Evolutionary conservation across 345 rosid genomes (phyloP).

Genomic region (Linum trigynum): DNA sequence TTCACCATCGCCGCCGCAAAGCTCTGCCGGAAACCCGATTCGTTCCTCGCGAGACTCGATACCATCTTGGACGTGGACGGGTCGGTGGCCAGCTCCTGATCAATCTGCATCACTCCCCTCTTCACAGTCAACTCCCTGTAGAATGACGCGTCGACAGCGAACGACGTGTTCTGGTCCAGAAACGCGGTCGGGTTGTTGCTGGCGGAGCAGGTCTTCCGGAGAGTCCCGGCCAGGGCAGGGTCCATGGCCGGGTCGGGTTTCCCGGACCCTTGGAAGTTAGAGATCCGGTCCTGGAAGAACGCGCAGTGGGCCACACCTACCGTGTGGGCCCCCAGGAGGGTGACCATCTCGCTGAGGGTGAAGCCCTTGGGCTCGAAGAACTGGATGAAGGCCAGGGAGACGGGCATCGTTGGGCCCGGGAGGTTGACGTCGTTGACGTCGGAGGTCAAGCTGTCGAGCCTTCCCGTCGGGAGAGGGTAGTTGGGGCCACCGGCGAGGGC

Average conservation of each 20-base stretch:
- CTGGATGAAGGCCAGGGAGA: slow-evolving; percentile 24
- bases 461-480: slow-evolving; percentile 44
- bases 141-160: slow-evolving; percentile 38
- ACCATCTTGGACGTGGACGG: slow-evolving; percentile 34
- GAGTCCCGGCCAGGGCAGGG: slow-evolving; percentile 26
- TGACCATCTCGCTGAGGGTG: slow-evolving; percentile 45
- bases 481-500: slow-evolving; percentile 48
- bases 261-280: slow-evolving; percentile 32
- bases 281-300: slow-evolving; percentile 44
- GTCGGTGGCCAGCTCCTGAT: slow-evolving; percentile 43
- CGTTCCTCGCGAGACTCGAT: slow-evolving; percentile 28
- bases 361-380: slow-evolving; percentile 37
- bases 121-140: slow-evolving; percentile 33
- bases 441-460: slow-evolving; percentile 53
- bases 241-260: slow-evolving; percentile 50
- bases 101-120: slow-evolving; percentile 53
- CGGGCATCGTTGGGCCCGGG: slow-evolving; percentile 45
- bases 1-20: slow-evolving; percentile 58
- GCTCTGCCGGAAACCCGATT: slow-evolving; percentile 25
- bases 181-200: slow-evolving; percentile 38
- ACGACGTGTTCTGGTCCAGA: slow-evolving; percentile 52
- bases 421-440: slow-evolving; percentile 36
- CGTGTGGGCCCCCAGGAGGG: slow-evolving; percentile 66
- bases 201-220: slow-evolving; percentile 29
- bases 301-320: slow-evolving; percentile 58